Base-by-base conservation (phyloP, 108 stramenopile species). In the Cyclotella kingstonii region DNA sequence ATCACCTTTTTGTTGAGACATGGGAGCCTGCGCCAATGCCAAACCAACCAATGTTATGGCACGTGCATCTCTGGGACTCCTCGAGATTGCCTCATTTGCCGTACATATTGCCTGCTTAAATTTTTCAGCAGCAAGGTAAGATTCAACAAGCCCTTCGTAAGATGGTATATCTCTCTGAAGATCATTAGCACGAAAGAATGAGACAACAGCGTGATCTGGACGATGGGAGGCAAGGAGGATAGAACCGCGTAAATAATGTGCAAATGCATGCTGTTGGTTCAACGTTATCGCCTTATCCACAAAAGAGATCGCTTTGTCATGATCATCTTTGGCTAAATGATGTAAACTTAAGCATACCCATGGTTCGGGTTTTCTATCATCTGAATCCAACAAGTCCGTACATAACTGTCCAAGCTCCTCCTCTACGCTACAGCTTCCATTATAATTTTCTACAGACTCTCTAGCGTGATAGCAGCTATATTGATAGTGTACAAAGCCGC, bases 81-180 rank as follows among this genome's bases (percentile, higher is more conserved):
- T 46, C 8, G 84, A 80, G 29, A 90, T 86, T 22, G 86, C 88
- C 63, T 88, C 85, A 52, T 86, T 89, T 6, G 91, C 91, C 0
- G 83, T 82, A 46, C 84, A 84, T 40, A 90, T 78, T 0, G 92
- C 89, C 58, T 90, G 89, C 50, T 87, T 86, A 70, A 80, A 83
- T 55, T 83, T 80, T 7, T 78, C 78, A 2, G 81, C 69, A 8
- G 84, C 81, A 28, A 93, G 66, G 51, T 87, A 93, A 1, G 80
- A 76, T 60, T 86, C 89, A 0, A 90, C 92, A 23, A 93, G 77
- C 3, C 92, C 92, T 56, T 87, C 87, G 54, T 84, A 90, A 14
- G 73, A 82, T 2, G 84, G 69, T 17, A 90, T 67, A 51, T 90
- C 89, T 10, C 66, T 70, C 9, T 59, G 40, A n/a, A 86, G 45